These are phyloP conservation scores for Cercospora sojina DNA, from an alignment of 2,329 filamentous ascomycete genomes.

Conservation along the genomic window DNA sequence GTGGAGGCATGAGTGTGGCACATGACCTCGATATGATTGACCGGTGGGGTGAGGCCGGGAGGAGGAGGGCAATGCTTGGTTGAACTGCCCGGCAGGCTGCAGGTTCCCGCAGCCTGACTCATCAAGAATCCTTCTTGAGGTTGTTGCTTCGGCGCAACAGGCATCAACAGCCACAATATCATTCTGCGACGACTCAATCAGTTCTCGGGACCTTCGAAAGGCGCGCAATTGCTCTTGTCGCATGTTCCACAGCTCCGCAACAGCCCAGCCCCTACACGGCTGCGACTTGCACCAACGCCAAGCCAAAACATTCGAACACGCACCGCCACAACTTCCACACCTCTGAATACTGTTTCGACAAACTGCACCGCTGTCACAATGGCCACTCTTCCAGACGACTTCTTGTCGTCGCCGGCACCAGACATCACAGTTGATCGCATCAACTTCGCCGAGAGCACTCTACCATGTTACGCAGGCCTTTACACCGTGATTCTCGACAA, in stretches of 20 bases:
- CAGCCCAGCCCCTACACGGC: neutral
- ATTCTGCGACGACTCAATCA: neutral
- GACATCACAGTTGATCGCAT: conserved; percentile 52
- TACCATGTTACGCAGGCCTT: conserved; percentile 55
- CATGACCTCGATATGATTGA: neutral
- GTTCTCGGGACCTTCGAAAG: neutral
- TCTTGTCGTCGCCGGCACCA: conserved; percentile 49
- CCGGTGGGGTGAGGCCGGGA: neutral
- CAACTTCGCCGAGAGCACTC: conserved; percentile 52
- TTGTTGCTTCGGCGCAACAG: neutral
- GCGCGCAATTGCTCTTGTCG: neutral
- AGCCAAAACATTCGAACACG: neutral
- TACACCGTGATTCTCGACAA: conserved; percentile 66
- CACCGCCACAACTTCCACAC: neutral
- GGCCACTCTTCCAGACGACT: conserved; percentile 44
- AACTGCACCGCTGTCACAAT: neutral
- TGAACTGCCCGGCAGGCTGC: neutral
- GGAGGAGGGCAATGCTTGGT: neutral
- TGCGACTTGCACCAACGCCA: neutral
- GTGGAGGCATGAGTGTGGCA: neutral
- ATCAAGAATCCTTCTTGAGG: neutral
- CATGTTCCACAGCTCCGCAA: neutral
- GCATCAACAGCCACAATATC: neutral
- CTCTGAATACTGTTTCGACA: neutral
- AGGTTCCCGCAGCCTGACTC: neutral